Conservation (phyloP, 495 filamentous ascomycete genomes). For the Penicillium longicatenatum region DNA sequence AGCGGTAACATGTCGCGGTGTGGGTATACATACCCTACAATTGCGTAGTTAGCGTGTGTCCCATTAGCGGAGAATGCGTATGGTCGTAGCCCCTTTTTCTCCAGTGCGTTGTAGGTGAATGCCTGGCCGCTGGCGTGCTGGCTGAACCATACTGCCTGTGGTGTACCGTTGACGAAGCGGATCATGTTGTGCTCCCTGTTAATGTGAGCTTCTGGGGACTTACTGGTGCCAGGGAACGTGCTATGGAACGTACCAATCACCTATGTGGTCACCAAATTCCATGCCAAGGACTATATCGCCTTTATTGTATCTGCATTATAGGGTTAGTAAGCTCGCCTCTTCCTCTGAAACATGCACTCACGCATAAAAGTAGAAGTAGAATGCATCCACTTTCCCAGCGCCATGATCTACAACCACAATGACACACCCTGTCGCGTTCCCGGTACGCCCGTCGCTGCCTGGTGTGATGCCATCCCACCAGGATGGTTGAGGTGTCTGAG, state of each 20-base stretch:
- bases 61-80: slow-evolving; percentile 57
- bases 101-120: slow-evolving; percentile 57
- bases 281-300: slow-evolving; percentile 50
- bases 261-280: slow-evolving; percentile 63
- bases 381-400: slow-evolving; percentile 58
- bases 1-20: not conserved
- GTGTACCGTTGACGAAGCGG: slow-evolving; percentile 60
- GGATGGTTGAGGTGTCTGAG: slow-evolving; percentile 46
- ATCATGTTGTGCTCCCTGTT: slow-evolving; percentile 67
- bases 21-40: slow-evolving; percentile 37
- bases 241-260: slow-evolving; percentile 52
- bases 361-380: slow-evolving; percentile 71
- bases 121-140: slow-evolving; percentile 65
- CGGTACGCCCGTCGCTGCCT: slow-evolving; percentile 48
- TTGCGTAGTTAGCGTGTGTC: slow-evolving; percentile 62
- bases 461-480: slow-evolving; percentile 57
- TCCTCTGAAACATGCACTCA: slow-evolving; percentile 26
- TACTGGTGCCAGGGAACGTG: not conserved
- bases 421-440: slow-evolving; percentile 45
- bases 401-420: slow-evolving; percentile 62
- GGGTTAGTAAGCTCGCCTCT: not conserved
- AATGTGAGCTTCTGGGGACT: not conserved
- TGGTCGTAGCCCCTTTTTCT: slow-evolving; percentile 55
- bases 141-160: slow-evolving; percentile 62
- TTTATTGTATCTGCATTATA: slow-evolving; percentile 46